These are phyloP conservation scores for Tephrocybe sp. DNA, from an alignment of 768 basidiomycete genomes.

Conservation along the genomic window DNA sequence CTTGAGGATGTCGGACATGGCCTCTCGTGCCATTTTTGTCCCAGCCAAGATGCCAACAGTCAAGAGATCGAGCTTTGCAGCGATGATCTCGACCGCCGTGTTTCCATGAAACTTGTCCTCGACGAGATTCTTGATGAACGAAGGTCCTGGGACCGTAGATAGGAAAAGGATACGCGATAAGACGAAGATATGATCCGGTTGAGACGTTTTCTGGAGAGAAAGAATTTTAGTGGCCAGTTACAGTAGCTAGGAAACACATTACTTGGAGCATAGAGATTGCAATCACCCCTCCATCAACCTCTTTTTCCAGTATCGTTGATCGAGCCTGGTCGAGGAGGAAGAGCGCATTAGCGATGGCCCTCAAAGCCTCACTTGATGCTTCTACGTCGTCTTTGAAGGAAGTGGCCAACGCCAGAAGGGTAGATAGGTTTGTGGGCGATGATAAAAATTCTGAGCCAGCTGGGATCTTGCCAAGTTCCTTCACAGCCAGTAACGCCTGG, in stretches of 20 bases:
- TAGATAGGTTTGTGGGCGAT: conserved; percentile 51
- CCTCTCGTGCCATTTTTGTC: conserved; percentile 61
- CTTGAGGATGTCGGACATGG: conserved; percentile 83
- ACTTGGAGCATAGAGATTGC: conserved; percentile 64
- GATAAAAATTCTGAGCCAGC: conserved; percentile 66
- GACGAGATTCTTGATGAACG: conserved; percentile 59
- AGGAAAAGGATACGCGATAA: conserved; percentile 78
- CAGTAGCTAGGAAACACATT: not conserved
- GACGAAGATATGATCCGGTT: conserved; percentile 69
- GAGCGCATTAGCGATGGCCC: conserved; percentile 79
- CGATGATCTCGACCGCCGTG: conserved; percentile 64
- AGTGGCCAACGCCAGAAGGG: conserved; percentile 51
- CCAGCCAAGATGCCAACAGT: conserved; percentile 47
- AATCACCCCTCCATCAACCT: conserved; percentile 63
- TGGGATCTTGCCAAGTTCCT: conserved; percentile 71
- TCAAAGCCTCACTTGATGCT: conserved; percentile 67
- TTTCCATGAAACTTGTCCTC: conserved; percentile 60
- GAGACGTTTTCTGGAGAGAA: conserved; percentile 54
- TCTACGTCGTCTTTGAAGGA: conserved; percentile 58
- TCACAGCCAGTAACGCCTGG: conserved; percentile 68
- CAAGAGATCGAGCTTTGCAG: conserved; percentile 59
- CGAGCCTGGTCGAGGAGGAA: conserved; percentile 68
- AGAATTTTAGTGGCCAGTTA: conserved; percentile 10
- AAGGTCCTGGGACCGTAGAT: conserved; percentile 52
- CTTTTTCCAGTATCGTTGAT: conserved; percentile 50